Base-by-base conservation (phyloP, 2,329 filamentous ascomycete genomes). In the Cladosporium velox region DNA sequence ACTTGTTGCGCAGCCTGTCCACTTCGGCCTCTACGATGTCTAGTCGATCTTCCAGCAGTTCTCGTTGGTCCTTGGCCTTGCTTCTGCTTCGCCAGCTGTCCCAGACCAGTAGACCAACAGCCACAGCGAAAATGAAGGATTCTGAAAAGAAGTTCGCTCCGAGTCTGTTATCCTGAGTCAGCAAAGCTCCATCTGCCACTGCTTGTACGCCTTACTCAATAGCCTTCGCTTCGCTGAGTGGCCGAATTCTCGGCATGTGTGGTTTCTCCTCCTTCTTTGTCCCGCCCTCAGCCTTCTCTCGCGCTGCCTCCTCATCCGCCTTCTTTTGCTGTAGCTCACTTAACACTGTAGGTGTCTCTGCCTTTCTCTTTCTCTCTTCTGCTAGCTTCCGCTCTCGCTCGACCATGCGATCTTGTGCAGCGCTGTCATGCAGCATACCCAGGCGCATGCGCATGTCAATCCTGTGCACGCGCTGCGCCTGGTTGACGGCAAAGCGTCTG, bases 81-180 rank as follows among this genome's bases (percentile, higher is more conserved):
- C 85, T 81, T 62, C 87, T 80, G 34, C 85, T 85, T 64, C 88
- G 79, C 82, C 83, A 87, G 24, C 84, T 83, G 72, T 91, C 88
- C 63, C 86, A 86, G 0, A 90, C 75, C 54, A 91, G 87, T 67
- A 90, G 76, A 0, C 84, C 80, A 6, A 86, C 87, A 1, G 86
- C 88, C 14, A 90, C 88, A 4, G 83, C 71, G 70, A 90, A 90
- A 47, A 91, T 81, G 73, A 91, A 91, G 0, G 85, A 78, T 72
- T 91, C 88, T 35, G 86, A 87, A 59, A 89, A 88, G 72, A 91
- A 90, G 68, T 88, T 90, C 3, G 88, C 88, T 3, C 88, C 88
- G 44, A 85, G 84, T 73, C 52, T 55, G 18, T 55, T 2, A 6
- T 32, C 28, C 34, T 54, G 28, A 21, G 52, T 55, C 10, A 55